A percentile compares a stretch with the other conserved stretches of the same genome.
These are phyloP conservation scores for Exutisphaerella laricina DNA, from an alignment of 2,329 filamentous ascomycete species.

Conservation along the genomic window DNA sequence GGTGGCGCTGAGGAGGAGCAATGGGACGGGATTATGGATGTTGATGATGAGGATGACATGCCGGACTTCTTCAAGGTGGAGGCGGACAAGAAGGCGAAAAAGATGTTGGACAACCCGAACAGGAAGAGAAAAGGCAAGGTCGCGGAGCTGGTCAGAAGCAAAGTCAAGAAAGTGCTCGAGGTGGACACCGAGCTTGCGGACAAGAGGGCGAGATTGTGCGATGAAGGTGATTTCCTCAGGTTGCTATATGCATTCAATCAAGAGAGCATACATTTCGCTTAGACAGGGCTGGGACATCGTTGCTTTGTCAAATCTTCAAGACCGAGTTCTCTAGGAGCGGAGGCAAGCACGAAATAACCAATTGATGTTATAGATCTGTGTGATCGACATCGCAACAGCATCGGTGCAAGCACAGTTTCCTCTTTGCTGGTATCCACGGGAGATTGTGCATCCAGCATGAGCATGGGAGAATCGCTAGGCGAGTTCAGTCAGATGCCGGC, in stretches of 20 bases:
- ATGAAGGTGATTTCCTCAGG: conserved; percentile 86
- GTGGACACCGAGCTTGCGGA: conserved; percentile 74
- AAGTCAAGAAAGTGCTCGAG: conserved; percentile 79
- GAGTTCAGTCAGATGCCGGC: no score
- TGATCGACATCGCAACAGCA: no score
- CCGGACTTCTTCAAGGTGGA: conserved; percentile 77
- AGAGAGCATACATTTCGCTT: conserved; percentile 90
- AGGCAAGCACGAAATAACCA: no score
- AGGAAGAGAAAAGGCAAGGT: conserved; percentile 73
- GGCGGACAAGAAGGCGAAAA: conserved; percentile 50
- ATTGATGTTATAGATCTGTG: no score
- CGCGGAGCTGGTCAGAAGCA: conserved; percentile 73
- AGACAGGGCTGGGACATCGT: no score
- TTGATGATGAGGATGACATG: conserved; percentile 63
- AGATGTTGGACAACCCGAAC: conserved; percentile 48
- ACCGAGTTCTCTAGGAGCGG: no score
- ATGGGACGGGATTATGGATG: conserved; percentile 46
- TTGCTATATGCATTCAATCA: conserved; percentile 80
- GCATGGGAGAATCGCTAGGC: no score
- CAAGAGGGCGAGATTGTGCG: conserved; percentile 76
- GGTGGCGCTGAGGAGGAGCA: conserved; percentile 39
- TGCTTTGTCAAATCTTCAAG: no score
- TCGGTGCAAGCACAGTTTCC: no score
- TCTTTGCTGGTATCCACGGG: no score
- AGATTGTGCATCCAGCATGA: no score